Conservation (phyloP, 208 protist species). For the Crithidia mellificae region DNA sequence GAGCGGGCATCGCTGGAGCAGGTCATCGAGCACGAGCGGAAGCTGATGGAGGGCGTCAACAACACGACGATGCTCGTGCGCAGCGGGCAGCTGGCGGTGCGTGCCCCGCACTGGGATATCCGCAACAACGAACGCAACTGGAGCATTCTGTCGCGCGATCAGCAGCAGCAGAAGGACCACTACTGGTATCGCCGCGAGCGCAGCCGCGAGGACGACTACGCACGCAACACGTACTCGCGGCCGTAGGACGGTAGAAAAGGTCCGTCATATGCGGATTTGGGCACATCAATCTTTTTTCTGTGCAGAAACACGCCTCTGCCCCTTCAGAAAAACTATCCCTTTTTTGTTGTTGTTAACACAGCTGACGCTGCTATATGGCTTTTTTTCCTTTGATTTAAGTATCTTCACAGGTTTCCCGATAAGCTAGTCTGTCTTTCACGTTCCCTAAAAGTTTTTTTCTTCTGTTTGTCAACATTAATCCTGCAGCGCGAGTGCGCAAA, state of each 20-base stretch:
- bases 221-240: conserved; percentile 70
- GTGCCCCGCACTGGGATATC: conserved; percentile 83
- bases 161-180: conserved; percentile 89
- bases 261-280: too few relatives aligned
- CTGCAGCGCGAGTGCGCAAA: too few relatives aligned
- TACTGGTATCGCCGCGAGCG: conserved; percentile 86
- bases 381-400: not conserved
- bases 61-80: conserved; percentile 78
- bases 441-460: not conserved
- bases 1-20: conserved; percentile 58
- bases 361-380: not conserved
- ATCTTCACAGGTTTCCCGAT: not conserved
- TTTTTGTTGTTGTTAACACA: too few relatives aligned
- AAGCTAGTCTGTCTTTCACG: too few relatives aligned
- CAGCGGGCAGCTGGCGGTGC: conserved; percentile 74
- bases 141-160: conserved; percentile 79
- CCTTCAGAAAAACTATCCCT: too few relatives aligned
- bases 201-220: conserved; percentile 84
- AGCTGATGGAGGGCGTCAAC: conserved; percentile 49
- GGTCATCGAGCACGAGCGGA: conserved; percentile 64
- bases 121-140: conserved; percentile 89
- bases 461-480: too few relatives aligned
- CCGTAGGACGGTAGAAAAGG: conserved; percentile 14
- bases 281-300: too few relatives aligned
- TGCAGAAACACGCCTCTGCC: too few relatives aligned